A percentile compares a stretch with the other conserved stretches of the same genome.
Evolutionary conservation across 2,329 filamentous ascomycete genomes (phyloP).

Genomic region (Juglanconis juglandina): DNA sequence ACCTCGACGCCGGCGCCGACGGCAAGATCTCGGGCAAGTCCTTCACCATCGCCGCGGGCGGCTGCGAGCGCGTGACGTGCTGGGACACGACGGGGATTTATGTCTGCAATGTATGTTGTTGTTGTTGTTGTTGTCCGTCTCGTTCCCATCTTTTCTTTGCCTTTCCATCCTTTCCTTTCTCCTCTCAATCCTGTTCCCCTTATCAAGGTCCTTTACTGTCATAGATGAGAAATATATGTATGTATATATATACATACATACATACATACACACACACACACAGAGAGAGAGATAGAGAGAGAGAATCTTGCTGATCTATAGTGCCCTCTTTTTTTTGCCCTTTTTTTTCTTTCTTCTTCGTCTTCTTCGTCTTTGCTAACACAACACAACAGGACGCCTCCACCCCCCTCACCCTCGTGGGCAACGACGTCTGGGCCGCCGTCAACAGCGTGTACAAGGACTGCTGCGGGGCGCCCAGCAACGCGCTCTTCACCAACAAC

Average conservation of each 20-base stretch:
- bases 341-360: not conserved
- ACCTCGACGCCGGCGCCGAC: not conserved
- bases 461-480: slow-evolving; percentile 8
- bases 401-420: not conserved
- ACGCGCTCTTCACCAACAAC: not conserved
- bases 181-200: no score
- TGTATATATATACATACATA: no score
- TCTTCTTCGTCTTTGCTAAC: not conserved
- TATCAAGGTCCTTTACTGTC: no score
- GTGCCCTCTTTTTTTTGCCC: not conserved
- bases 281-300: no score
- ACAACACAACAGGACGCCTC: slow-evolving; percentile 1
- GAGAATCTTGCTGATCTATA: no score
- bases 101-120: slow-evolving; percentile 12
- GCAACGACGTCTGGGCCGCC: not conserved
- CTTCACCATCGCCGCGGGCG: not conserved
- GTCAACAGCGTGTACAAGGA: not conserved
- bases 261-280: no score
- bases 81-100: slow-evolving; percentile 10
- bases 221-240: no score
- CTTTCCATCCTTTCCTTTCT: no score
- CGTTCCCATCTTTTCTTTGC: not conserved
- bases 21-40: slow-evolving; percentile 1
- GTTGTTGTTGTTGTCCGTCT: not conserved
- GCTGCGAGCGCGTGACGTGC: slow-evolving; percentile 11